Percentiles rank a stretch among this genome's conserved stretches.
phyloP scores from a whole-genome alignment of 2,329 filamentous ascomycete genomes.

The Xylariales sp. region DNA sequence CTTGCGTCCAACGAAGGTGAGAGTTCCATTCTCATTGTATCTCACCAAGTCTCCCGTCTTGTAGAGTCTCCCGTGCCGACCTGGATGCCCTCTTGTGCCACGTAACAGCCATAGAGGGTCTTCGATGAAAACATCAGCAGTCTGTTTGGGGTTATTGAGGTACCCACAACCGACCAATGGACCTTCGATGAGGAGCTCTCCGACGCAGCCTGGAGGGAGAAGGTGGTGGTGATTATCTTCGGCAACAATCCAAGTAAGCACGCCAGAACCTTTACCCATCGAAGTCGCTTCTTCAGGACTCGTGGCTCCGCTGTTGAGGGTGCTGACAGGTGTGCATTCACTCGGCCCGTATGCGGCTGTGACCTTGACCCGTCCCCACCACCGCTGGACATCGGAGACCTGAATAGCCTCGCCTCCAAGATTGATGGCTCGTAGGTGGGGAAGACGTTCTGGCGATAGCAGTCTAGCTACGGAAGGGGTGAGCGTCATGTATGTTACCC shows the following conservation, averaged over 20 bases:
- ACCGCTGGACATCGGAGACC: not conserved
- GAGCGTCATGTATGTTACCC: not conserved
- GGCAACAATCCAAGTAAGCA: constrained; percentile 11
- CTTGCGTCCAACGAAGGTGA: constrained; percentile 16
- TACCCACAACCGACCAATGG: constrained; percentile 39
- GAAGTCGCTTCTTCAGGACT: not conserved
- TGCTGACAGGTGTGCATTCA: not conserved
- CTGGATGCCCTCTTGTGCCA: constrained; percentile 12
- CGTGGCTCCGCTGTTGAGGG: not conserved
- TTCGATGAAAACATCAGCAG: constrained; percentile 34
- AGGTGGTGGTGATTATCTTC: constrained; percentile 7
- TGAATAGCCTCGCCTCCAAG: constrained; percentile 2
- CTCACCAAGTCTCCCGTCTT: constrained; percentile 34
- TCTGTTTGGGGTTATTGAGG: constrained; percentile 36
- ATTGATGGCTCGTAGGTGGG: not conserved
- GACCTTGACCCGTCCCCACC: not conserved
- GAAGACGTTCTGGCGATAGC: not conserved
- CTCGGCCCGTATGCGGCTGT: not conserved
- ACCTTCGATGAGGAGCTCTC: constrained; percentile 21
- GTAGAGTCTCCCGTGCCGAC: constrained; percentile 22
- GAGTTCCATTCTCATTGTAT: constrained; percentile 23
- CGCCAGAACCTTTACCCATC: constrained; percentile 1
- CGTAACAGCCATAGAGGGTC: constrained; percentile 27
- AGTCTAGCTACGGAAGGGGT: not conserved
- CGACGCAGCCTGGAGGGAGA: constrained; percentile 11